Evolutionary conservation across 352 stramenopile genomes (phyloP).

Genomic region (Pythium monospermum): DNA sequence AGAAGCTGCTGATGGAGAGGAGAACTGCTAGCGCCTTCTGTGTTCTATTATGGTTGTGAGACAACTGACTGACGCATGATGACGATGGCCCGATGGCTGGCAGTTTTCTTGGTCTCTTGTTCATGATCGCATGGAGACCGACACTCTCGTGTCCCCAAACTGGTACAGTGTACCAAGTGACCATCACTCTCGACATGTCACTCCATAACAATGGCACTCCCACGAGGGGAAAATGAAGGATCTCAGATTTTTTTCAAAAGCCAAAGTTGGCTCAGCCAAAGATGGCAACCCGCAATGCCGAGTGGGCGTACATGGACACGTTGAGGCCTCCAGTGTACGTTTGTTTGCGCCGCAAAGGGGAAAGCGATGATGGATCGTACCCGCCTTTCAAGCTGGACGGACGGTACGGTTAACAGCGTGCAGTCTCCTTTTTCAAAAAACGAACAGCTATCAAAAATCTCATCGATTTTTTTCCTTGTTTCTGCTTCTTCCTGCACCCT

Average conservation of each 20-base stretch:
- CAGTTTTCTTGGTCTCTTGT: too few species aligned
- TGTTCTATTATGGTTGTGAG: too few species aligned
- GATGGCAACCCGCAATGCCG: slow-evolving; percentile 13
- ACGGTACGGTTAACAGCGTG: slow-evolving; percentile 25
- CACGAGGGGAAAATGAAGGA: neutral
- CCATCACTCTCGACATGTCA: slow-evolving; percentile 10
- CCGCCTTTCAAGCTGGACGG: slow-evolving; percentile 44
- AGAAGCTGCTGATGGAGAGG: neutral
- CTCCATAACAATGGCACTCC: neutral
- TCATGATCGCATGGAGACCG: too few species aligned
- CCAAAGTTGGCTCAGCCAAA: neutral
- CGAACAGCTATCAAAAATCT: too few species aligned
- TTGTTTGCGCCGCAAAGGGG: slow-evolving; percentile 50
- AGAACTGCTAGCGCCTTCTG: neutral
- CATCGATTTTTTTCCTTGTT: neutral
- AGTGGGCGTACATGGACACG: slow-evolving; percentile 54
- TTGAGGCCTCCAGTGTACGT: slow-evolving; percentile 64
- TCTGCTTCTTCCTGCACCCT: neutral
- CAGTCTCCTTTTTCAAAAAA: too few species aligned
- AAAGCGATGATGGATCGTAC: slow-evolving; percentile 19
- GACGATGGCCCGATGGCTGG: too few species aligned
- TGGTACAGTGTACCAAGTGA: too few species aligned
- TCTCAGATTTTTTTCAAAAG: too few species aligned
- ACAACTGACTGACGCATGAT: too few species aligned
- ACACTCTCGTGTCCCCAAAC: too few species aligned